Evolutionary conservation across 208 protist genomes (phyloP).

Genomic region (Tritrichomonas musculus): DNA sequence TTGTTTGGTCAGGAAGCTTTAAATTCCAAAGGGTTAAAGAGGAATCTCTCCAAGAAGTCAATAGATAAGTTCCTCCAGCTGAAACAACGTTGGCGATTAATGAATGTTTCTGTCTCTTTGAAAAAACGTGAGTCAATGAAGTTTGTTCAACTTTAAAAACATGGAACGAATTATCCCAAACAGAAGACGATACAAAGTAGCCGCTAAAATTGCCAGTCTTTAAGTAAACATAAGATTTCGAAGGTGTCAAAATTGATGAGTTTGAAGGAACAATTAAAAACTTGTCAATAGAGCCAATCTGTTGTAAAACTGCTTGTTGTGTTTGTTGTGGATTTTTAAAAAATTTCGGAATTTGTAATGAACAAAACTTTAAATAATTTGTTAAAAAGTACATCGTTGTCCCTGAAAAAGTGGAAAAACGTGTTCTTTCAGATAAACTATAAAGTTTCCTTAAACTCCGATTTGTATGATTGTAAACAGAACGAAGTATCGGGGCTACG

Average conservation of each 20-base stretch:
- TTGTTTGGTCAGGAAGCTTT: not conserved
- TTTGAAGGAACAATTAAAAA: not conserved
- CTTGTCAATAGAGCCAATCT: too few species aligned
- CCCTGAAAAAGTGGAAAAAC: not conserved
- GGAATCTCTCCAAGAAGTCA: conserved; percentile 18
- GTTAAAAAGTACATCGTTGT: not conserved
- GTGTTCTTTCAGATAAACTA: not conserved
- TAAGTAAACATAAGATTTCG: not conserved
- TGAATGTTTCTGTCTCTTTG: not conserved
- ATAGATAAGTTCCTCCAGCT: not conserved
- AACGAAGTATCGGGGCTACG: not conserved
- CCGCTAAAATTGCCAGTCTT: too few species aligned
- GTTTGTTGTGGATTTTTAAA: not conserved
- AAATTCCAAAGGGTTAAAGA: not conserved
- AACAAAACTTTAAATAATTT: not conserved
- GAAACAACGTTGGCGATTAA: not conserved
- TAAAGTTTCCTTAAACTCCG: not conserved
- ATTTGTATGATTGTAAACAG: not conserved
- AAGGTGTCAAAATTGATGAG: not conserved
- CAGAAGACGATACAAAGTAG: not conserved
- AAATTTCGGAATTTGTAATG: too few species aligned
- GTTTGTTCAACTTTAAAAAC: not conserved
- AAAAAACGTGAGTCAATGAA: not conserved
- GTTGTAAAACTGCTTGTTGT: too few species aligned
- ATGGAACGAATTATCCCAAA: conserved; percentile 4